A percentile compares a stretch with the other conserved stretches of the same genome.
Conservation (phyloP, 495 filamentous ascomycete species). For the Alectoria sarmentosa region DNA sequence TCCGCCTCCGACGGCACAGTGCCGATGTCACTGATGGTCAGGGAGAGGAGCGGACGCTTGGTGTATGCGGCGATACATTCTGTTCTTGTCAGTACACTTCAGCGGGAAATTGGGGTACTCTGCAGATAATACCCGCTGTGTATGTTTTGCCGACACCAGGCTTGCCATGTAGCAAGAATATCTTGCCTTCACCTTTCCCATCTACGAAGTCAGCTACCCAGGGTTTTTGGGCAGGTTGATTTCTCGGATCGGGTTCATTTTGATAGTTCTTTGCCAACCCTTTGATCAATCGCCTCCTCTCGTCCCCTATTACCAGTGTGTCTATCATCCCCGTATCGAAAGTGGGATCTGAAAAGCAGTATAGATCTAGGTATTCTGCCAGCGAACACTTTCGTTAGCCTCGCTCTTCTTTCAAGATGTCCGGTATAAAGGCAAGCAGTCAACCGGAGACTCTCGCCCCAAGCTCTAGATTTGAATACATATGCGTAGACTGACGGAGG, state of each 20-base stretch:
- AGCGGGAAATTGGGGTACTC: not conserved
- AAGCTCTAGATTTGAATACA: conserved; percentile 10
- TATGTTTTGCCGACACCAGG: conserved; percentile 30
- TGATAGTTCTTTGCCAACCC: conserved; percentile 7
- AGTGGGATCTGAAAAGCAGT: not conserved
- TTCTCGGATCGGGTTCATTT: not conserved
- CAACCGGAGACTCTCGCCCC: conserved; percentile 4
- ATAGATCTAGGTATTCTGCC: not conserved
- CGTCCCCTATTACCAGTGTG: conserved; percentile 13
- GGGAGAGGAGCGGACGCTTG: conserved; percentile 21
- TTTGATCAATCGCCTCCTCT: conserved; percentile 10
- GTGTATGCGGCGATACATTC: conserved; percentile 27
- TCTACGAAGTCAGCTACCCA: conserved; percentile 26
- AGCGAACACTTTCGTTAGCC: not conserved
- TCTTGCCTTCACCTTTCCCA: conserved; percentile 28
- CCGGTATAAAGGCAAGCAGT: not conserved
- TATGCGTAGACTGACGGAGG: not conserved
- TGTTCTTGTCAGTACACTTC: conserved; percentile 5
- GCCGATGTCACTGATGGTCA: conserved; percentile 25
- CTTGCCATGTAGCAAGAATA: conserved; percentile 29
- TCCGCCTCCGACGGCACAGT: conserved; percentile 8
- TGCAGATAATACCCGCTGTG: conserved; percentile 19
- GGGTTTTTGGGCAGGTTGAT: not conserved
- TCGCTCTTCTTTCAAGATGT: not conserved
- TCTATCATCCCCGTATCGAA: conserved; percentile 11